Conservation (phyloP, 139 green algal genomes). For the Chlorella sorokiniana region DNA sequence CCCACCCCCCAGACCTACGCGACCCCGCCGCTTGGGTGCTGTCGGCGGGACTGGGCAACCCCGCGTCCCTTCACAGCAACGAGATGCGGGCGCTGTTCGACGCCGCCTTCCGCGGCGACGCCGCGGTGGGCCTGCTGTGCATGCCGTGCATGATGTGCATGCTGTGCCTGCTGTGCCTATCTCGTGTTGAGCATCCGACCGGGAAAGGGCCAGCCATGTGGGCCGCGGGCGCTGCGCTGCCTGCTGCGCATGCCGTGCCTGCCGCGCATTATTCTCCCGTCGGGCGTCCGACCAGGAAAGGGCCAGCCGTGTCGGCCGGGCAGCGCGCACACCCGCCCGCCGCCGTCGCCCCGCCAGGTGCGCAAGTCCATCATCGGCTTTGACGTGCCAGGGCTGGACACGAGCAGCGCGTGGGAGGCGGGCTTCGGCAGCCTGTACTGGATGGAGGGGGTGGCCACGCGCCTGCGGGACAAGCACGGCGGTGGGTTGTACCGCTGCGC, state of each 20-base stretch:
- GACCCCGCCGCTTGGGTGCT: constrained; percentile 9
- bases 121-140: too few species aligned
- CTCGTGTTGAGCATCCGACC: too few species aligned
- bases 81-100: constrained; percentile 41
- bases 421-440: constrained; percentile 41
- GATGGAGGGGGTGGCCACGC: constrained; percentile 39
- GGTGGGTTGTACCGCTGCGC: too few species aligned
- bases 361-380: constrained; percentile 35
- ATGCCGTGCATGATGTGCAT: too few species aligned
- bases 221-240: too few species aligned
- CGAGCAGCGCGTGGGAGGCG: constrained; percentile 16
- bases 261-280: too few species aligned
- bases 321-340: background rate
- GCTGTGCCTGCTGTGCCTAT: too few species aligned
- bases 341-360: too few species aligned
- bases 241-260: background rate
- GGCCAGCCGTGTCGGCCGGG: too few species aligned
- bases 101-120: too few species aligned
- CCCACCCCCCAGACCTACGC: constrained; percentile 16
- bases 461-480: constrained; percentile 23
- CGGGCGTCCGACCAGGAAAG: too few species aligned
- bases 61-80: constrained; percentile 32
- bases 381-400: constrained; percentile 7
- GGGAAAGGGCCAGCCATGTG: too few species aligned
- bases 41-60: constrained; percentile 34